Evolutionary conservation across 805 yeast genomes (phyloP).

Genomic region (Pichia phayaonensis): DNA sequence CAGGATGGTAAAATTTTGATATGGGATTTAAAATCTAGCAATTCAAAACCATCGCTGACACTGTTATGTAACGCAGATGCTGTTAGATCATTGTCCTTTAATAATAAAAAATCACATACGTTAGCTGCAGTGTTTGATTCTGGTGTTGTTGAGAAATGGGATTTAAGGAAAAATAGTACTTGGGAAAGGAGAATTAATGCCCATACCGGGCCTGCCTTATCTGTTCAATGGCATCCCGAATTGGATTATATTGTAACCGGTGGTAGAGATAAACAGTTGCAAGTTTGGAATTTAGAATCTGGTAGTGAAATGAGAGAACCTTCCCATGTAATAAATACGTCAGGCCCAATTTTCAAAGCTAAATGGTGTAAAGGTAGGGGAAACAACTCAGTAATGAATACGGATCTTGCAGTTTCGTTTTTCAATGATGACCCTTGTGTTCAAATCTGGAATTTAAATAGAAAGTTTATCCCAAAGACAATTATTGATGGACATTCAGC

Average conservation of each 20-base stretch:
- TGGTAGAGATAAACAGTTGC: conserved; percentile 81
- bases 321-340: conserved; percentile 62
- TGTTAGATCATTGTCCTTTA: conserved; percentile 46
- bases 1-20: conserved; percentile 73
- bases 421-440: conserved; percentile 65
- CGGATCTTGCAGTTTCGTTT: conserved; percentile 68
- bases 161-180: conserved; percentile 57
- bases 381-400: conserved; percentile 36
- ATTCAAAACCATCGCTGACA: conserved; percentile 40
- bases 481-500: conserved; percentile 42
- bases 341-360: conserved; percentile 73
- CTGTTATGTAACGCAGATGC: conserved; percentile 67
- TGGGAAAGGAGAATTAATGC: conserved; percentile 74
- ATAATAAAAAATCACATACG: conserved; percentile 43
- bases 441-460: conserved; percentile 58
- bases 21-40: conserved; percentile 58
- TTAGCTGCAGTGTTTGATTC: conserved; percentile 81
- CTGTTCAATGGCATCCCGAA: conserved; percentile 84
- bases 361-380: conserved; percentile 52
- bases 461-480: conserved; percentile 66
- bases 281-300: conserved; percentile 60
- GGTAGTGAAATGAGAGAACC: conserved; percentile 42
- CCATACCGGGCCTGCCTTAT: conserved; percentile 85
- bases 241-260: conserved; percentile 80
- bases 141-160: conserved; percentile 84